phyloP scores from a whole-genome alignment of 129 eudicot species.

The Flaveria robusta region DNA sequence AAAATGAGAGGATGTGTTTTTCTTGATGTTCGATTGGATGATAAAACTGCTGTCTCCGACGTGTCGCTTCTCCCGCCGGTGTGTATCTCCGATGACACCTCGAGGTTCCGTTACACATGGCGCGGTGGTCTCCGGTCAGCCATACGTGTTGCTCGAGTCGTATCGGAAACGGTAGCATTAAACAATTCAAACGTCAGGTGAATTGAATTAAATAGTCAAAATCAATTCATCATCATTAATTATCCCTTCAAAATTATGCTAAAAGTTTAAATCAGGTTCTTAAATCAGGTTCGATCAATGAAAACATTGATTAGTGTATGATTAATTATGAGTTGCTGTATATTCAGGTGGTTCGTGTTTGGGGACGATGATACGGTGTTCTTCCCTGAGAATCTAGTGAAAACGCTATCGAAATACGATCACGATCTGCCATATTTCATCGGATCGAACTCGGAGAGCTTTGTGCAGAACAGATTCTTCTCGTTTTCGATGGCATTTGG shows the following conservation, averaged over 20 bases:
- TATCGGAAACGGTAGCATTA: conserved; percentile 63
- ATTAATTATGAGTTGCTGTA: background rate
- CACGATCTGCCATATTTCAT: conserved; percentile 65
- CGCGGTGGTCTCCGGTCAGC: conserved; percentile 65
- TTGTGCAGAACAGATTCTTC: conserved; percentile 47
- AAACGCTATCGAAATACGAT: conserved; percentile 77
- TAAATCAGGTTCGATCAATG: too few relatives aligned
- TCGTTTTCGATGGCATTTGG: conserved; percentile 82
- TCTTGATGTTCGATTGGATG: conserved; percentile 41
- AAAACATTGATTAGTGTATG: background rate
- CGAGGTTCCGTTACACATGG: conserved; percentile 64
- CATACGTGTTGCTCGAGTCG: conserved; percentile 76
- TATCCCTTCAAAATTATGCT: too few relatives aligned
- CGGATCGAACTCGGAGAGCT: conserved; percentile 76
- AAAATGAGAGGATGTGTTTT: conserved; percentile 74
- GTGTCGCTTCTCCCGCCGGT: conserved; percentile 52
- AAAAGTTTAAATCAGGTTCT: too few relatives aligned
- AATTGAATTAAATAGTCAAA: background rate
- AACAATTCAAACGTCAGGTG: conserved; percentile 65
- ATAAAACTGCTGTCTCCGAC: conserved; percentile 7
- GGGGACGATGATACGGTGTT: conserved; percentile 86
- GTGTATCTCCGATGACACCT: conserved; percentile 65
- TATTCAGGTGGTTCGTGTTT: conserved; percentile 71
- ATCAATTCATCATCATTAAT: too few relatives aligned
- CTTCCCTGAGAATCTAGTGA: conserved; percentile 70